A percentile compares a stretch with the other conserved stretches of the same genome.
Evolutionary conservation across 305 asterid species (phyloP).

Genomic region (Solanum hybrid): DNA sequence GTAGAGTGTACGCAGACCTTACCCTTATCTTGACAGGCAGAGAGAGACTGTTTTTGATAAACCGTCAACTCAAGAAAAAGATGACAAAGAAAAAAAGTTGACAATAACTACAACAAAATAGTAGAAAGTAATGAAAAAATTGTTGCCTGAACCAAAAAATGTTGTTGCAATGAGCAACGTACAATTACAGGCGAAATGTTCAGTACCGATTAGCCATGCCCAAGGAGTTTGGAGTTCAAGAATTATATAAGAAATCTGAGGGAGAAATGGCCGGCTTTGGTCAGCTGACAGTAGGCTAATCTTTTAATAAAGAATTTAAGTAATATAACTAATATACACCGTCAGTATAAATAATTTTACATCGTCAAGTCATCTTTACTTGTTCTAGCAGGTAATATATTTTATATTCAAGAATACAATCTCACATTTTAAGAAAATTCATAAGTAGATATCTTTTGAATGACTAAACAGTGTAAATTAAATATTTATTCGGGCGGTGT

Average conservation of each 20-base stretch:
- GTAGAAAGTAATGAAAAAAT: not conserved
- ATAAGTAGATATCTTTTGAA: not conserved
- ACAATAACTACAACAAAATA: not conserved
- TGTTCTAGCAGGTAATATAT: accelerated
- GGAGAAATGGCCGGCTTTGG: slow-evolving; percentile 3
- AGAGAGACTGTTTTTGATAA: not conserved
- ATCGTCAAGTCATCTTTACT: not conserved
- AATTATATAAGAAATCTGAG: not conserved
- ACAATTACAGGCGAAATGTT: not conserved
- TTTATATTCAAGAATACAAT: not conserved
- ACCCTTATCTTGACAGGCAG: not conserved
- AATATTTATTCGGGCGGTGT: not conserved
- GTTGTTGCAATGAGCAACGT: not conserved
- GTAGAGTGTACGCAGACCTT: not conserved
- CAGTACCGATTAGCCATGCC: no score
- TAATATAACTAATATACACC: not conserved
- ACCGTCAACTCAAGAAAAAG: not conserved
- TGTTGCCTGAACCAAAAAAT: not conserved
- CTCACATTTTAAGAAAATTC: not conserved
- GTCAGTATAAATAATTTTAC: not conserved
- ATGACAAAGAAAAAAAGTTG: not conserved
- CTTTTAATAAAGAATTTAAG: not conserved
- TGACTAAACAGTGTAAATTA: not conserved
- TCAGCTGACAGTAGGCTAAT: not conserved
- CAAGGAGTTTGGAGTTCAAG: not conserved